Evolutionary conservation across 805 yeast species (phyloP), one percentile per base, ranked within the genome.

Genomic region (Teunomyces gatunensis): DNA sequence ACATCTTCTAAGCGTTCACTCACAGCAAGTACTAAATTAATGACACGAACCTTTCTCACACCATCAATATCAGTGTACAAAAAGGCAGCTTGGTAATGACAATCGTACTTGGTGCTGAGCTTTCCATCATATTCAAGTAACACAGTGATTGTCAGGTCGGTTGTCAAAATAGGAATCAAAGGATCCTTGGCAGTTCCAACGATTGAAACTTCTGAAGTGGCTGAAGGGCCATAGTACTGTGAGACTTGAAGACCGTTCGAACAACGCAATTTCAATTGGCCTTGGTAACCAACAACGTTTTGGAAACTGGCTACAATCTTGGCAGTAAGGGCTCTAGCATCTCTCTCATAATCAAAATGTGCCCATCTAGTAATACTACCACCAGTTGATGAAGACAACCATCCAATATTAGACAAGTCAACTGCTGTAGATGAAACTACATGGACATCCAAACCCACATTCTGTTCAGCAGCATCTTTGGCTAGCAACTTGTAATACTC

Each of bases 41-140:
- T 78, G n/a, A 90, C 90, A 52, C 99, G 78, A 12, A 94, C 92
- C 56, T 88, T 85, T 54, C 97, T 74, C 6, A 75, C 67, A 18
- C 99, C 99, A 42, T 75, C 75, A 2, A 75, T 60, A 41, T 89
- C 87, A 0, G 97, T 91, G 63, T 90, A 92, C 47, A 94, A 70
- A 23, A 94, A 55, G 0, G 98, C 97, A 1, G 88, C 86, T 67
- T 94, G 99, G 72, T 92, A 89, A 63, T 89, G 94, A 18, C 89
- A 87, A 63, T 90, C 97, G 33, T 78, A 74, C 50, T 81, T 81
- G 1, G 86, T 73, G 48, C 83, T 80, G 29, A 89, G 71, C 50
- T 81, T 81, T 3, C 89, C 89, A 59, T 90, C 97, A 59, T 88
- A 86, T 41, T 76, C 77, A 57, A 92, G 81, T 45, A 89, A 75